Evolutionary conservation across 2,329 filamentous ascomycete genomes (phyloP).

Genomic region (Xylariaceae sp.): DNA sequence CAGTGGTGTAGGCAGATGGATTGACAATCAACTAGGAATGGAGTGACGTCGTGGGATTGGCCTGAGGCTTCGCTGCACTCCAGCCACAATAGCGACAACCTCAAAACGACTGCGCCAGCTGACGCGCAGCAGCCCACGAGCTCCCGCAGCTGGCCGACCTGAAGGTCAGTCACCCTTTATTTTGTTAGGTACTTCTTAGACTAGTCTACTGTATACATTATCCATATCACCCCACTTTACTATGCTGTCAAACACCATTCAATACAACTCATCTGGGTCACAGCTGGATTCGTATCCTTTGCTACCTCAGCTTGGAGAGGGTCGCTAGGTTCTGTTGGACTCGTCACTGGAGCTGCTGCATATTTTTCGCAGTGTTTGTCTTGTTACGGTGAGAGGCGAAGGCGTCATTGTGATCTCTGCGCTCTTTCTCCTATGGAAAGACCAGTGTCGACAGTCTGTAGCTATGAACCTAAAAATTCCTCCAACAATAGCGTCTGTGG

Average conservation of each 20-base stretch:
- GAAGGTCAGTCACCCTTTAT: too few species aligned
- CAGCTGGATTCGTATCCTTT: neutral
- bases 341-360: neutral
- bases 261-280: conserved; percentile 12
- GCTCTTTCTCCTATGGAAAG: conserved; percentile 20
- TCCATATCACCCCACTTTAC: too few species aligned
- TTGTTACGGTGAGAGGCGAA: neutral
- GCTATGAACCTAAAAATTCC: conserved; percentile 21
- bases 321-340: conserved; percentile 7
- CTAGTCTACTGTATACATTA: too few species aligned
- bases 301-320: conserved; percentile 2
- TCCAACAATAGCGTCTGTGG: conserved; percentile 27
- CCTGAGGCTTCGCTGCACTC: conserved; percentile 3
- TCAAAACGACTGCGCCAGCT: neutral
- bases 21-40: neutral
- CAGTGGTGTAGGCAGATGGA: neutral
- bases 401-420: neutral
- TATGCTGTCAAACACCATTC: neutral
- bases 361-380: neutral
- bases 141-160: too few species aligned
- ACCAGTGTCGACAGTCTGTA: conserved; percentile 16
- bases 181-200: too few species aligned
- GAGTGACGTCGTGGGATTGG: conserved; percentile 14
- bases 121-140: neutral
- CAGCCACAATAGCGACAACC: conserved; percentile 4